A percentile compares a stretch with the other conserved stretches of the same genome.
Evolutionary conservation across 148 eudicot genomes (phyloP).

Genomic region (Heliamphora exappendiculata): DNA sequence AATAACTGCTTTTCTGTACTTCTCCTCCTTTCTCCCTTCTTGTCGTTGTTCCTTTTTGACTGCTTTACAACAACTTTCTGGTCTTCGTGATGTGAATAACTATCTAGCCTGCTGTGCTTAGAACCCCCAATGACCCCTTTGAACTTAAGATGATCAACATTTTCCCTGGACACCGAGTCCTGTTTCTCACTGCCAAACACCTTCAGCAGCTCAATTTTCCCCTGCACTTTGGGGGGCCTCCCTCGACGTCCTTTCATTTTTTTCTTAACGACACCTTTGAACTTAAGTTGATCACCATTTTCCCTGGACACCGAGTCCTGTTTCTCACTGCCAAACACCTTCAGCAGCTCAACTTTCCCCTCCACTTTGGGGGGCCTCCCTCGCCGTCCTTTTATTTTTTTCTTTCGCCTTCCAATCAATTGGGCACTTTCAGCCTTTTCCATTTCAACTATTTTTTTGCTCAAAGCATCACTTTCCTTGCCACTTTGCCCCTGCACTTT

Average conservation of each 20-base stretch:
- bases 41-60: slow-evolving; percentile 7
- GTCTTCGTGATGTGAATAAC: background rate
- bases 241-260: slow-evolving; percentile 27
- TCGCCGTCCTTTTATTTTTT: slow-evolving; percentile 18
- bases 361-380: slow-evolving; percentile 43
- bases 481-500: slow-evolving; percentile 19
- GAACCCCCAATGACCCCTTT: slow-evolving; percentile 1
- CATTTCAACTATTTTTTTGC: slow-evolving; percentile 11
- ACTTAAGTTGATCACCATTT: background rate
- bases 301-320: slow-evolving; percentile 7
- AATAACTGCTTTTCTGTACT: slow-evolving; percentile 40
- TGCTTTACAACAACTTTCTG: background rate
- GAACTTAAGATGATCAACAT: background rate
- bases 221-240: slow-evolving; percentile 36
- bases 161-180: slow-evolving; percentile 2
- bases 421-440: background rate
- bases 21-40: slow-evolving; percentile 16
- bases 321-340: slow-evolving; percentile 16
- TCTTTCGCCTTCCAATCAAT: slow-evolving; percentile 1
- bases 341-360: slow-evolving; percentile 12
- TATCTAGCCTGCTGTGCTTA: background rate
- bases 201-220: slow-evolving; percentile 12
- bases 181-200: slow-evolving; percentile 16
- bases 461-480: slow-evolving; percentile 11
- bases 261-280: slow-evolving; percentile 2